Conservation (phyloP, 148 eudicot species). For the Simmondsia chinensis region DNA sequence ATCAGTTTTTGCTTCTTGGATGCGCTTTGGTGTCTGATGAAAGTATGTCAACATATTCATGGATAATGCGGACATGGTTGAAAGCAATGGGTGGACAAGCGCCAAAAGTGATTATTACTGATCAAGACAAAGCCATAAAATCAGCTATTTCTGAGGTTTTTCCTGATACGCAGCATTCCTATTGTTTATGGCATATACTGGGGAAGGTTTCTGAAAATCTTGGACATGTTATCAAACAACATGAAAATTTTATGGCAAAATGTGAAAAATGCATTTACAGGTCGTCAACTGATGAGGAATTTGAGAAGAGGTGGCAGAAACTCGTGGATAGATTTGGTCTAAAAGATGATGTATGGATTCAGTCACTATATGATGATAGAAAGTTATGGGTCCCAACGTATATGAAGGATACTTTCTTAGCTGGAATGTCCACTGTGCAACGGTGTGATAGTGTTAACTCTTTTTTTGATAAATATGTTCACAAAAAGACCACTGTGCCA, state of each 20-base stretch:
- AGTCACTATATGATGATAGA: slow-evolving; percentile 60
- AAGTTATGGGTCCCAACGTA: slow-evolving; percentile 65
- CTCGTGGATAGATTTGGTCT: slow-evolving; percentile 58
- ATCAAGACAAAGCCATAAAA: slow-evolving; percentile 52
- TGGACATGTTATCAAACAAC: slow-evolving; percentile 56
- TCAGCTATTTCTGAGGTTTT: slow-evolving; percentile 56
- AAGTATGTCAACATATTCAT: slow-evolving; percentile 47
- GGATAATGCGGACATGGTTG: slow-evolving; percentile 87
- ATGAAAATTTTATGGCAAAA: slow-evolving; percentile 54
- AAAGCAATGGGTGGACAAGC: slow-evolving; percentile 80
- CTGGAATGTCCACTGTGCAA: slow-evolving; percentile 74
- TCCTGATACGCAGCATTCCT: slow-evolving; percentile 64
- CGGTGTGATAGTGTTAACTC: slow-evolving; percentile 87
- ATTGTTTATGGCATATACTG: slow-evolving; percentile 65
- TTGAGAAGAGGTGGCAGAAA: slow-evolving; percentile 88
- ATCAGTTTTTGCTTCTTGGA: slow-evolving; percentile 89
- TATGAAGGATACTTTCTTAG: slow-evolving; percentile 58
- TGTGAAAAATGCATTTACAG: slow-evolving; percentile 72
- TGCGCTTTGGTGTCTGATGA: slow-evolving; percentile 87
- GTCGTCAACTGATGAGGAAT: slow-evolving; percentile 72
- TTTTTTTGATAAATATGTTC: slow-evolving; percentile 88
- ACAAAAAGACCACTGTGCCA: slow-evolving; percentile 70
- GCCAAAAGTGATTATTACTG: slow-evolving; percentile 74
- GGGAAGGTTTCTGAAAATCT: slow-evolving; percentile 68
- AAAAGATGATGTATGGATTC: slow-evolving; percentile 59